Conservation (phyloP, 2,329 filamentous ascomycete species). For the Cytospora paraplurivora region DNA sequence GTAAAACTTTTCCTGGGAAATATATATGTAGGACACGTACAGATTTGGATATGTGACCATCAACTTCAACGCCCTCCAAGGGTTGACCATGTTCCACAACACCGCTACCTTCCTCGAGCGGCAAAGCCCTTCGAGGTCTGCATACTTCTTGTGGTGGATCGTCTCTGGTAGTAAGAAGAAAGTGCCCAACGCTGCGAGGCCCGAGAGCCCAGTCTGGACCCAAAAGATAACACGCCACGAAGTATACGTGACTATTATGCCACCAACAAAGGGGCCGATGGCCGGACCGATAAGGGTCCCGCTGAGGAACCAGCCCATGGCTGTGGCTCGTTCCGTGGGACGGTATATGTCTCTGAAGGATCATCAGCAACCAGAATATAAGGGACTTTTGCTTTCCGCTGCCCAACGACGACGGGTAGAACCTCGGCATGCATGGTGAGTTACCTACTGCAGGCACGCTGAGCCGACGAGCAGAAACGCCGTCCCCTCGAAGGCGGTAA, state of each 20-base stretch:
- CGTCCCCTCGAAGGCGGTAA: constrained; percentile 72
- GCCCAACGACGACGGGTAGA: neutral
- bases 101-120: constrained; percentile 47
- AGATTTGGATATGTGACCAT: constrained; percentile 62
- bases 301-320: constrained; percentile 66
- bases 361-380: neutral
- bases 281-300: constrained; percentile 68
- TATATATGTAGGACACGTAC: neutral
- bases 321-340: constrained; percentile 65
- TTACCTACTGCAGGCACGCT: constrained; percentile 56
- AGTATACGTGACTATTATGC: constrained; percentile 68
- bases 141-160: constrained; percentile 59
- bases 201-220: constrained; percentile 66
- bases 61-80: constrained; percentile 57
- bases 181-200: constrained; percentile 55
- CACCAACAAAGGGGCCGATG: constrained; percentile 64
- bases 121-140: constrained; percentile 55
- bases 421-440: neutral
- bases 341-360: constrained; percentile 52
- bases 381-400: neutral
- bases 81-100: constrained; percentile 62
- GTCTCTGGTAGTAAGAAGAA: constrained; percentile 68
- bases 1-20: neutral
- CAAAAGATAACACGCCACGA: constrained; percentile 72
- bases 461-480: constrained; percentile 68